These are phyloP conservation scores for Irpex rosettiformis DNA, from an alignment of 1,284 basidiomycete genomes.

Conservation along the genomic window DNA sequence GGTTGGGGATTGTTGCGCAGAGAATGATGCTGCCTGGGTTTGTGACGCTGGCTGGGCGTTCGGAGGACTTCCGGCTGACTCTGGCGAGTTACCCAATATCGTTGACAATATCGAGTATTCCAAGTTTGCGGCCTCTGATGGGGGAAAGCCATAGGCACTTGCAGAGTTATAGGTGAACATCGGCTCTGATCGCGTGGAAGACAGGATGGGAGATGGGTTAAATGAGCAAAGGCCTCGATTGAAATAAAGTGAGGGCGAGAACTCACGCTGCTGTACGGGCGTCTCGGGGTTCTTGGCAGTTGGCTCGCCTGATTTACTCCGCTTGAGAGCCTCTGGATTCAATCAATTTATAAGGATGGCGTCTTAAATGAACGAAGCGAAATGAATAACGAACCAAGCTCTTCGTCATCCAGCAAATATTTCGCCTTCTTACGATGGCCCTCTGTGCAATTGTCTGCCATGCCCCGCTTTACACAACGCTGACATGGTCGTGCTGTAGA, in stretches of 20 bases:
- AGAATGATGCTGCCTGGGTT: slow-evolving; percentile 16
- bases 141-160: slow-evolving; percentile 69
- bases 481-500: slow-evolving; percentile 86
- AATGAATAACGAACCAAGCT: slow-evolving; percentile 62
- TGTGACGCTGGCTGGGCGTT: slow-evolving; percentile 16
- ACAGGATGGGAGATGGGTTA: neutral
- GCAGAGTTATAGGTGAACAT: slow-evolving; percentile 62
- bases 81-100: slow-evolving; percentile 80
- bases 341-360: slow-evolving; percentile 29
- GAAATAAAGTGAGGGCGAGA: slow-evolving; percentile 7
- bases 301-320: slow-evolving; percentile 39
- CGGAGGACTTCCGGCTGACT: slow-evolving; percentile 39
- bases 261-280: slow-evolving; percentile 26
- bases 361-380: neutral
- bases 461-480: slow-evolving; percentile 91
- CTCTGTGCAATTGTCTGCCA: slow-evolving; percentile 86
- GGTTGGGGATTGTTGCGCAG: slow-evolving; percentile 15
- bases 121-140: slow-evolving; percentile 84
- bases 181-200: slow-evolving; percentile 40
- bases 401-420: slow-evolving; percentile 90
- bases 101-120: slow-evolving; percentile 91
- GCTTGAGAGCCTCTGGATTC: slow-evolving; percentile 56
- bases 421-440: slow-evolving; percentile 98
- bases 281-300: slow-evolving; percentile 25
- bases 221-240: neutral